Evolutionary conservation across 2,329 filamentous ascomycete genomes (phyloP).

Genomic region (Talaromyces sp.): DNA sequence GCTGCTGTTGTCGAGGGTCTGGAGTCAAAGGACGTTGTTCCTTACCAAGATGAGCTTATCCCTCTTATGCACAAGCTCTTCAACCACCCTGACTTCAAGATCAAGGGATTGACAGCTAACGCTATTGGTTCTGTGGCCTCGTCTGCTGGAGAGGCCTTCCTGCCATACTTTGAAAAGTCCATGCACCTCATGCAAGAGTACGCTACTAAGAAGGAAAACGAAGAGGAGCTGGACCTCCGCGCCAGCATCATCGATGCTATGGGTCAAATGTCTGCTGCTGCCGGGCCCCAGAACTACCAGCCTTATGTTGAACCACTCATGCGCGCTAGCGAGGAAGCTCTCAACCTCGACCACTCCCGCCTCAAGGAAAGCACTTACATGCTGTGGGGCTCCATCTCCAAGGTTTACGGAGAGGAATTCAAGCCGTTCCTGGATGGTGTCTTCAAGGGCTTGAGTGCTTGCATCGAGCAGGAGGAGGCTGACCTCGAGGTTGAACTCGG

Average conservation of each 20-base stretch:
- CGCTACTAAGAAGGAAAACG: slow-evolving; percentile 77
- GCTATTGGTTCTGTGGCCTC: slow-evolving; percentile 87
- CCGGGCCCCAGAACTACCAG: slow-evolving; percentile 80
- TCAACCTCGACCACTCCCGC: slow-evolving; percentile 80
- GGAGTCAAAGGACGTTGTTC: slow-evolving; percentile 71
- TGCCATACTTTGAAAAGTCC: slow-evolving; percentile 84
- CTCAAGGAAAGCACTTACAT: slow-evolving; percentile 97
- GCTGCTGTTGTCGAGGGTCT: slow-evolving; percentile 80
- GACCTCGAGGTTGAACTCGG: slow-evolving; percentile 72
- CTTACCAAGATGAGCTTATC: slow-evolving; percentile 77
- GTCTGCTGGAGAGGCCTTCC: slow-evolving; percentile 74
- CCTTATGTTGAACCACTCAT: slow-evolving; percentile 87
- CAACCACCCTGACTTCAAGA: slow-evolving; percentile 75
- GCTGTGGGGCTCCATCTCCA: slow-evolving; percentile 88
- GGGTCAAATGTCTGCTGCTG: slow-evolving; percentile 84
- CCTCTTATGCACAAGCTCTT: slow-evolving; percentile 80
- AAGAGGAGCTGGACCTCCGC: slow-evolving; percentile 84
- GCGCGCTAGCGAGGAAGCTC: slow-evolving; percentile 84
- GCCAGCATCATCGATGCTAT: slow-evolving; percentile 88
- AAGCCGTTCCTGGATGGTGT: slow-evolving; percentile 42
- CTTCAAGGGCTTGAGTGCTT: slow-evolving; percentile 62
- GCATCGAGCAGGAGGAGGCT: slow-evolving; percentile 82
- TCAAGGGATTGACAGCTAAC: slow-evolving; percentile 83
- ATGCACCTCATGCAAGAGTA: slow-evolving; percentile 86
- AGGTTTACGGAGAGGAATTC: slow-evolving; percentile 74